These are phyloP conservation scores for Claviceps purpurea DNA, from an alignment of 2,329 filamentous ascomycete species.

Conservation along the genomic window DNA sequence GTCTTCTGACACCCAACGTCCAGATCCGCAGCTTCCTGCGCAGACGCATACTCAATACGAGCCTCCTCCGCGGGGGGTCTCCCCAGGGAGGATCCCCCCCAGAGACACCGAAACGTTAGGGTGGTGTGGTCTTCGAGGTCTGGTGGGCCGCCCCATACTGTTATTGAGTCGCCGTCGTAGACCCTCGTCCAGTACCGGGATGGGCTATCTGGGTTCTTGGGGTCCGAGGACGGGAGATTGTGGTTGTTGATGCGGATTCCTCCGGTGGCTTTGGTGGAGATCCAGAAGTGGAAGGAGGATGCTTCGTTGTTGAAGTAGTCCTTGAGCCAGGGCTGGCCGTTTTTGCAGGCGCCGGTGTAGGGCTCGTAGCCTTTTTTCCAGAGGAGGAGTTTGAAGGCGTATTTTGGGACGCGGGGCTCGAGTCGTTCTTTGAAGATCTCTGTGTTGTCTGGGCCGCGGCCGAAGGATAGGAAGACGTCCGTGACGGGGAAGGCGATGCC, in stretches of 20 bases:
- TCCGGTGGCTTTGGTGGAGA: constrained; percentile 65
- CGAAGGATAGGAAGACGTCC: constrained; percentile 61
- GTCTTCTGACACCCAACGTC: constrained; percentile 34
- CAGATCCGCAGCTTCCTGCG: constrained; percentile 28
- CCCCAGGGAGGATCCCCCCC: constrained; percentile 38
- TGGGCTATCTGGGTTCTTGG: constrained; percentile 37
- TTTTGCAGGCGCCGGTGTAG: constrained; percentile 37
- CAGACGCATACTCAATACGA: constrained; percentile 22
- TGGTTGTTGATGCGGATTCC: constrained; percentile 68
- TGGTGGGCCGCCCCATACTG: constrained; percentile 46
- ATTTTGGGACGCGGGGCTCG: constrained; percentile 67
- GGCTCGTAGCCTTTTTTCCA: constrained; percentile 57
- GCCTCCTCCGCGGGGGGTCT: constrained; percentile 18
- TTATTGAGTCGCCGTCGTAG: constrained; percentile 63
- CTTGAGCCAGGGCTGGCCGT: constrained; percentile 32
- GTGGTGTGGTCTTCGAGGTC: constrained; percentile 28
- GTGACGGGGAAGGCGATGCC: constrained; percentile 52
- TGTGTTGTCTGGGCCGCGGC: constrained; percentile 57
- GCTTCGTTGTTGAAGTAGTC: constrained; percentile 22
- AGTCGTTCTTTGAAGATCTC: constrained; percentile 45
- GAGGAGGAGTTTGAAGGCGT: constrained; percentile 65
- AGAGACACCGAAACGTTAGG: constrained; percentile 39
- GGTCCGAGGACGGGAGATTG: constrained; percentile 43
- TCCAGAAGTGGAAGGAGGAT: constrained; percentile 53
- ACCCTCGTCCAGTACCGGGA: constrained; percentile 54